Conservation (phyloP, 306 rosid genomes). For the Senna tora region DNA sequence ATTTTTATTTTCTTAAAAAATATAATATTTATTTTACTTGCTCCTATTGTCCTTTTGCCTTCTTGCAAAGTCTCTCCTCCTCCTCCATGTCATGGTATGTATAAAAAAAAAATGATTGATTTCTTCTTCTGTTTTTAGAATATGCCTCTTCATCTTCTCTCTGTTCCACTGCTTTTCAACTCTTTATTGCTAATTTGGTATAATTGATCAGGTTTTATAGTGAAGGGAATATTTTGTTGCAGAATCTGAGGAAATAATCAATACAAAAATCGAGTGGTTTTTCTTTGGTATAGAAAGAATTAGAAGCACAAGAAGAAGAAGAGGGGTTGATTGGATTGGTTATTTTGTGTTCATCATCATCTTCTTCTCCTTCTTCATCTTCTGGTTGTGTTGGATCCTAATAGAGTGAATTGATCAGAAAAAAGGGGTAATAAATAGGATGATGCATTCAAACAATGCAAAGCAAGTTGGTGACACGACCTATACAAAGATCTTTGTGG, state of each 20-base stretch:
- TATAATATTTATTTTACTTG: slow-evolving; percentile 11
- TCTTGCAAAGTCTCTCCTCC: slow-evolving; percentile 25
- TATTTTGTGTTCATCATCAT: slow-evolving; percentile 28
- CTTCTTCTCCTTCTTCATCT: slow-evolving; percentile 33
- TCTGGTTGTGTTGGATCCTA: slow-evolving; percentile 27
- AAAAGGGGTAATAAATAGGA: slow-evolving; percentile 48
- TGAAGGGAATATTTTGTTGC: slow-evolving; percentile 58
- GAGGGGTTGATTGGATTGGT: slow-evolving; percentile 36
- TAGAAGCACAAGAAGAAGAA: slow-evolving; percentile 38
- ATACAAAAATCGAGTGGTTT: slow-evolving; percentile 37
- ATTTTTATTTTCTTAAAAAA: neutral
- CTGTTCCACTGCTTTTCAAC: slow-evolving; percentile 19
- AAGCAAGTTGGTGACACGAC: slow-evolving; percentile 50
- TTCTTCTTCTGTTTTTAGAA: neutral
- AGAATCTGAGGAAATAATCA: slow-evolving; percentile 56
- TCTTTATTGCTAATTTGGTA: slow-evolving; percentile 25
- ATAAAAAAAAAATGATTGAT: slow-evolving; percentile 6
- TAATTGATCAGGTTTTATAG: slow-evolving; percentile 51
- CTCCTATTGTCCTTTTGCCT: slow-evolving; percentile 22
- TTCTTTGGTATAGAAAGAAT: slow-evolving; percentile 35
- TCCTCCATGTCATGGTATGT: neutral
- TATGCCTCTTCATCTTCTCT: neutral
- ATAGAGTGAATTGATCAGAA: slow-evolving; percentile 26
- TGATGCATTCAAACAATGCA: slow-evolving; percentile 45
- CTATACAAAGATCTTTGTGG: slow-evolving; percentile 62